phyloP scores from a whole-genome alignment of 352 stramenopile genomes.

The Saprolegnia diclina region DNA sequence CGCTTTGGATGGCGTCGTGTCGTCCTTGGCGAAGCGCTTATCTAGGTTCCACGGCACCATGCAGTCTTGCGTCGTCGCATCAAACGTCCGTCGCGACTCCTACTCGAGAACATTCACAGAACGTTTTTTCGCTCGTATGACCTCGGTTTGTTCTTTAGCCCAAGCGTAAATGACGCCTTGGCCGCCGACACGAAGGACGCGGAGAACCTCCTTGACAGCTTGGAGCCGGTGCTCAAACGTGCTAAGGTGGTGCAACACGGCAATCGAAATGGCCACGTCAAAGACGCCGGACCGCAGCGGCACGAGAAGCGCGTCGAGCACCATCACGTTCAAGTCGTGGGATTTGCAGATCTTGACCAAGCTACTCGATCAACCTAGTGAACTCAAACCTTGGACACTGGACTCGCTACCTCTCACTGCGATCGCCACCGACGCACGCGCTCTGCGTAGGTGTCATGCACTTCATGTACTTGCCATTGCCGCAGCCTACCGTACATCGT shows the following conservation, averaged over 20 bases:
- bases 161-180: slow-evolving; percentile 79
- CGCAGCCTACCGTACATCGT: slow-evolving; percentile 36
- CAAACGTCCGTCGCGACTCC: slow-evolving; percentile 71
- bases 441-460: slow-evolving; percentile 50
- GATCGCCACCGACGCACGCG: slow-evolving; percentile 55
- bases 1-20: slow-evolving; percentile 16
- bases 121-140: no score
- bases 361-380: slow-evolving; percentile 14
- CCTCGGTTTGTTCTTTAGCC: slow-evolving; percentile 71
- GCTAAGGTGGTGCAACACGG: slow-evolving; percentile 79
- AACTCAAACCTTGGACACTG: background rate
- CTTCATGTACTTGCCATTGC: slow-evolving; percentile 88
- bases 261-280: slow-evolving; percentile 77
- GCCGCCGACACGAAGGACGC: slow-evolving; percentile 62
- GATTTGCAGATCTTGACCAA: slow-evolving; percentile 60
- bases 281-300: slow-evolving; percentile 68
- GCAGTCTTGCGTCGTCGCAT: slow-evolving; percentile 64
- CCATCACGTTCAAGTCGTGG: slow-evolving; percentile 59
- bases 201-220: slow-evolving; percentile 70
- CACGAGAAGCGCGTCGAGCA: slow-evolving; percentile 64
- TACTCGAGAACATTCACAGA: no score
- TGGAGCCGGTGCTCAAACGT: slow-evolving; percentile 59
- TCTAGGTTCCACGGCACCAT: slow-evolving; percentile 87
- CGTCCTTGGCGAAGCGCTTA: slow-evolving; percentile 50
- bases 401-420: slow-evolving; percentile 34